Evolutionary conservation across 2,329 filamentous ascomycete genomes (phyloP).

Genomic region (Zasmidium citrigriseum): DNA sequence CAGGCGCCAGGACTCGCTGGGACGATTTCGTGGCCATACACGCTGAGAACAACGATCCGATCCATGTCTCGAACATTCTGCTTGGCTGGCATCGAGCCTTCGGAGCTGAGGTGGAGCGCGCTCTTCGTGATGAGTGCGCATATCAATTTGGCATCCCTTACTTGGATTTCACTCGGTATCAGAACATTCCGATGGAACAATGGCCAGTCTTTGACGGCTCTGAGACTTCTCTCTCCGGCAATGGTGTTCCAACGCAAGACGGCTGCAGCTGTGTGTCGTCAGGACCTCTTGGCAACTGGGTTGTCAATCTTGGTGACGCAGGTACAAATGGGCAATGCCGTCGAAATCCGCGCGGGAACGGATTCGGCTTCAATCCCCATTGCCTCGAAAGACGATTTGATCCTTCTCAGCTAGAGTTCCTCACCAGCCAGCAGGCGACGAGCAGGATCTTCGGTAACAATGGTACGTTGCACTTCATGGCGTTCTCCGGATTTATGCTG

Average conservation of each 20-base stretch:
- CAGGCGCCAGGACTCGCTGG: neutral
- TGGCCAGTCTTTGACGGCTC: conserved; percentile 57
- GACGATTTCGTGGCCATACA: conserved; percentile 1
- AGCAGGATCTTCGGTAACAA: too few species aligned
- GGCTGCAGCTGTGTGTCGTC: neutral
- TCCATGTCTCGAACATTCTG: neutral
- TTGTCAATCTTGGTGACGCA: conserved; percentile 51
- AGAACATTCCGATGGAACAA: neutral
- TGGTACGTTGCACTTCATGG: too few species aligned
- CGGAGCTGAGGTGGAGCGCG: conserved; percentile 44
- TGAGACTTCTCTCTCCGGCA: conserved; percentile 41
- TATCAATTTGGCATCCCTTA: conserved; percentile 30
- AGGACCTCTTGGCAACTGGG: conserved; percentile 39
- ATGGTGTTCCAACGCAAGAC: conserved; percentile 20
- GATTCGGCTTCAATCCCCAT: conserved; percentile 35
- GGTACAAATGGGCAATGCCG: conserved; percentile 17
- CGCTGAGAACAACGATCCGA: neutral
- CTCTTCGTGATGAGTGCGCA: conserved; percentile 42
- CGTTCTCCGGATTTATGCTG: too few species aligned
- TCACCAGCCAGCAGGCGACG: too few species aligned
- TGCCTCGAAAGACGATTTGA: conserved; percentile 33
- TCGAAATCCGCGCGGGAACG: conserved; percentile 33
- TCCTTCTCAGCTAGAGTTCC: neutral
- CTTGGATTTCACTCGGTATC: conserved; percentile 6
- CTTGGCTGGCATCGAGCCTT: conserved; percentile 24